Conservation (phyloP, 371 early-diverging fungal species). For the Mucor indicus region DNA sequence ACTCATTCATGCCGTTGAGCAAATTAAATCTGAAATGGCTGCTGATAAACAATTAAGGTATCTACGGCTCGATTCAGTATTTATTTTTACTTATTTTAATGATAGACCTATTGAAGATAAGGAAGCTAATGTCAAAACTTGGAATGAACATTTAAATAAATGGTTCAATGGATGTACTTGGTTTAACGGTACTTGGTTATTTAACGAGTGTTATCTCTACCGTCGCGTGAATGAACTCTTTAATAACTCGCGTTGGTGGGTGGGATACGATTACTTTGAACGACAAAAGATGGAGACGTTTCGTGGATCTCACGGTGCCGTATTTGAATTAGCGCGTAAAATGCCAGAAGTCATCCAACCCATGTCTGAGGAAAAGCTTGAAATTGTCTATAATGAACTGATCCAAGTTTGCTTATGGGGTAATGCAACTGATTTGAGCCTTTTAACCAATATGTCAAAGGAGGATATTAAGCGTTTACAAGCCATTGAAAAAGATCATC, state of each 20-base stretch:
- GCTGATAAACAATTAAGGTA: conserved; percentile 63
- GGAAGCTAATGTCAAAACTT: conserved; percentile 52
- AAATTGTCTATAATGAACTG: conserved; percentile 65
- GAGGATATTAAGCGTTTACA: conserved; percentile 72
- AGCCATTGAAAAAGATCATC: conserved; percentile 39
- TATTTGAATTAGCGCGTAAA: conserved; percentile 63
- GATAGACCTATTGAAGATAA: conserved; percentile 59
- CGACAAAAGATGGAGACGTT: conserved; percentile 71
- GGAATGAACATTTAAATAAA: conserved; percentile 59
- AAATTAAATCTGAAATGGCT: conserved; percentile 67
- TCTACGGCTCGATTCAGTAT: too few species aligned
- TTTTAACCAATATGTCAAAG: conserved; percentile 70
- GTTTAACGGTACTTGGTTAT: conserved; percentile 75
- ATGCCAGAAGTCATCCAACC: too few species aligned
- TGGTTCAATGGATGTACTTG: conserved; percentile 60
- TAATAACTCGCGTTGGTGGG: conserved; percentile 57
- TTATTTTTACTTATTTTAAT: background rate
- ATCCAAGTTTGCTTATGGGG: conserved; percentile 86
- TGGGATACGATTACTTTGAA: conserved; percentile 70
- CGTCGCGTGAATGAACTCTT: conserved; percentile 70
- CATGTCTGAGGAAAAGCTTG: conserved; percentile 37
- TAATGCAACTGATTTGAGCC: conserved; percentile 83
- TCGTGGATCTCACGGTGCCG: conserved; percentile 58
- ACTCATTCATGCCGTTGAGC: conserved; percentile 58
- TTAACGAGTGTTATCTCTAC: conserved; percentile 83